Evolutionary conservation across 1,139 yeast species (phyloP).

Genomic region (Debaryomyces fabryi): DNA sequence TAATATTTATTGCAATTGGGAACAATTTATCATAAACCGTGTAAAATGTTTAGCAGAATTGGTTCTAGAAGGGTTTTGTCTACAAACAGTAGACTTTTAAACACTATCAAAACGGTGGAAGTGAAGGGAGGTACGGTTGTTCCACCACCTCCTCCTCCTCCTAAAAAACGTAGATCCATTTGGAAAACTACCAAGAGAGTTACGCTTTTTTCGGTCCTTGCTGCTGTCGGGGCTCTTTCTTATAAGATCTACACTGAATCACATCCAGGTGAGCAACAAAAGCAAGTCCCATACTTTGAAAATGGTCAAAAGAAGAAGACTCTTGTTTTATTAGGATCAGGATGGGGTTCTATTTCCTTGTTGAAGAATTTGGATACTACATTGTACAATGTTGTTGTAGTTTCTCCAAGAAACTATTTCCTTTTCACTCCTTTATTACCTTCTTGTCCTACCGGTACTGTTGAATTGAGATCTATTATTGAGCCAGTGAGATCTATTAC

Average conservation of each 20-base stretch:
- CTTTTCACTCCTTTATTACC: conserved; percentile 93
- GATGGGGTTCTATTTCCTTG: conserved; percentile 89
- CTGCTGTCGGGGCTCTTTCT: conserved; percentile 50
- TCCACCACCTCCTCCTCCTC: conserved; percentile 11
- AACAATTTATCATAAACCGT: not conserved
- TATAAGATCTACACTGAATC: conserved; percentile 64
- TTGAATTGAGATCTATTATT: conserved; percentile 86
- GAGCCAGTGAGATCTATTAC: conserved; percentile 82
- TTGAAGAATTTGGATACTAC: conserved; percentile 85
- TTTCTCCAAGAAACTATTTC: conserved; percentile 94
- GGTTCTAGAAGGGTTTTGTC: conserved; percentile 23
- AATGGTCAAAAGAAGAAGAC: conserved; percentile 83
- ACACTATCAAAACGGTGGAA: conserved; percentile 11
- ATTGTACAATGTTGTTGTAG: conserved; percentile 82
- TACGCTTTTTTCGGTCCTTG: conserved; percentile 32
- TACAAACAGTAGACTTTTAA: conserved; percentile 17
- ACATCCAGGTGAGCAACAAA: conserved; percentile 57
- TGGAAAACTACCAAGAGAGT: conserved; percentile 36
- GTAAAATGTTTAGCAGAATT: conserved; percentile 13
- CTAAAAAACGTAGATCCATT: conserved; percentile 10
- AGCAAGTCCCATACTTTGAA: conserved; percentile 59
- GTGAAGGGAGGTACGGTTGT: conserved; percentile 9
- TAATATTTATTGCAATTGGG: not conserved
- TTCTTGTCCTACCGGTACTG: conserved; percentile 91
- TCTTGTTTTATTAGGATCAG: conserved; percentile 86